phyloP scores from a whole-genome alignment of 352 stramenopile genomes.

The Peronospora belbahrii region DNA sequence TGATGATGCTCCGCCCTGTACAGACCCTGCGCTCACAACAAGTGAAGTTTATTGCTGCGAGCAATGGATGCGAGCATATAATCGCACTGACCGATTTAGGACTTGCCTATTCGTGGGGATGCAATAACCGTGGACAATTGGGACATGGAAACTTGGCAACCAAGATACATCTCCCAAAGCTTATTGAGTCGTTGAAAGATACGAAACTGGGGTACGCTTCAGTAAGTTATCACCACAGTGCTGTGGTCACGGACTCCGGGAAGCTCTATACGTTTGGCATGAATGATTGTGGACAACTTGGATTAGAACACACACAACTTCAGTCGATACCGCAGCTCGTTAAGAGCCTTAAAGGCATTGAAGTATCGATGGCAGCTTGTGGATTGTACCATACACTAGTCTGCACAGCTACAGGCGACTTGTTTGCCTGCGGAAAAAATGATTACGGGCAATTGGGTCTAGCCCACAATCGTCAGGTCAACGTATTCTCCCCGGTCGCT shows the following conservation, averaged over 20 bases:
- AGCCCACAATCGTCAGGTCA: conserved; percentile 71
- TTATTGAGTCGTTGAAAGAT: conserved; percentile 78
- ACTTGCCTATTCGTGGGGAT: conserved; percentile 81
- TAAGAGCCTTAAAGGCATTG: conserved; percentile 57
- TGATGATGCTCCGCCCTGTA: conserved; percentile 77
- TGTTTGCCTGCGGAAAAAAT: conserved; percentile 83
- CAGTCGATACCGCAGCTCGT: conserved; percentile 67
- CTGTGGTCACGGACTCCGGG: conserved; percentile 58
- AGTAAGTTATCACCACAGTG: conserved; percentile 84
- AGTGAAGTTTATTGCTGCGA: conserved; percentile 77
- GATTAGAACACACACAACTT: conserved; percentile 74
- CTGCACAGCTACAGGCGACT: conserved; percentile 53
- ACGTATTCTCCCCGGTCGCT: conserved; percentile 45
- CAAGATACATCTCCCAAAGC: conserved; percentile 78
- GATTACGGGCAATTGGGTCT: conserved; percentile 83
- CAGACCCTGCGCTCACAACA: conserved; percentile 68
- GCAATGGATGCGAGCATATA: conserved; percentile 86
- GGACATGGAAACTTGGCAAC: conserved; percentile 79
- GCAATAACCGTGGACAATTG: conserved; percentile 83
- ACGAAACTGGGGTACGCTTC: conserved; percentile 76
- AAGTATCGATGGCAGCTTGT: conserved; percentile 73
- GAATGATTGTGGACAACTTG: conserved; percentile 85
- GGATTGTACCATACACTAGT: conserved; percentile 82
- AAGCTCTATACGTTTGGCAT: conserved; percentile 86
- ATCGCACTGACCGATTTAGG: conserved; percentile 77